Conservation (phyloP, 192 early-diverging fungal genomes). For the Coemansia furcata region DNA sequence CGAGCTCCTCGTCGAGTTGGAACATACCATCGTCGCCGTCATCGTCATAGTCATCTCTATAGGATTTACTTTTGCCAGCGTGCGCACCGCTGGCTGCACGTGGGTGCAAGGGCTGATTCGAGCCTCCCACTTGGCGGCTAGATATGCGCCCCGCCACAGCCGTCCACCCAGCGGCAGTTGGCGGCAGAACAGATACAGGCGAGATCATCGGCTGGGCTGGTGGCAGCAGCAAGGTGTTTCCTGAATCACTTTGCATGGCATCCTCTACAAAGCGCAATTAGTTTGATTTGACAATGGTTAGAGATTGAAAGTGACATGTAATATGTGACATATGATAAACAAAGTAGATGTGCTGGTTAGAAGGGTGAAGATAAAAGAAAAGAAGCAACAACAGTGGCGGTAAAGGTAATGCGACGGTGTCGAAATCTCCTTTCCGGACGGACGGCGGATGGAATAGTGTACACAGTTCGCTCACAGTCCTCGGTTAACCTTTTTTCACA, state of each 20-base stretch:
- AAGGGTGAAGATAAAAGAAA: background rate
- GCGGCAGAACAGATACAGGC: constrained; percentile 10
- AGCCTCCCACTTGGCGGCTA: constrained; percentile 1
- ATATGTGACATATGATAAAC: background rate
- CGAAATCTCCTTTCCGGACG: background rate
- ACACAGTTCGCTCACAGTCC: background rate
- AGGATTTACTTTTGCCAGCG: background rate
- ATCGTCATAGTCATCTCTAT: constrained; percentile 2
- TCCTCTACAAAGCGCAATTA: constrained; percentile 3
- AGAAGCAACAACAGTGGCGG: background rate
- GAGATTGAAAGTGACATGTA: background rate
- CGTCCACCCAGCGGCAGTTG: constrained; percentile 26
- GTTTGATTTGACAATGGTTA: background rate
- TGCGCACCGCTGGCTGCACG: background rate
- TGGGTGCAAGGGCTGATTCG: background rate
- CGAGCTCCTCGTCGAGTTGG: constrained; percentile 78
- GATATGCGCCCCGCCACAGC: constrained; percentile 27
- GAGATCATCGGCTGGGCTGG: constrained; percentile 32
- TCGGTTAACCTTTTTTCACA: background rate
- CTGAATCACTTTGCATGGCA: background rate
- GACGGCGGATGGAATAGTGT: background rate
- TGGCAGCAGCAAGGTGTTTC: constrained; percentile 10
- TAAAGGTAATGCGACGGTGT: background rate
- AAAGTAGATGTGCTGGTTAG: background rate
- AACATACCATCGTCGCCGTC: constrained; percentile 74